Evolutionary conservation across 768 basidiomycete genomes (phyloP).

Genomic region (Russula lepida): DNA sequence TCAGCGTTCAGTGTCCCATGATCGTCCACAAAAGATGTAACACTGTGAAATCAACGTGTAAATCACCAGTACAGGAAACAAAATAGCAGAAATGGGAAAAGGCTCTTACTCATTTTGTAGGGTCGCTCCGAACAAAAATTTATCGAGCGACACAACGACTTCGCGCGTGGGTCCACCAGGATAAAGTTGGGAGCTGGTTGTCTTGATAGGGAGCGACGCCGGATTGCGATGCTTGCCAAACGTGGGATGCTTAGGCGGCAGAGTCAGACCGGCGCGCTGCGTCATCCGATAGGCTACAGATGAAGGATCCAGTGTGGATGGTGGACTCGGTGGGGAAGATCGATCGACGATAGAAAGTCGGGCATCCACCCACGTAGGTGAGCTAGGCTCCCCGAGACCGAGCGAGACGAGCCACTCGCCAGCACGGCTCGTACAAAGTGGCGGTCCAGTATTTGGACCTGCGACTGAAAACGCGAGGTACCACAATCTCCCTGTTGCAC

Average conservation of each 20-base stretch:
- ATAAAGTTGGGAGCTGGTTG: neutral
- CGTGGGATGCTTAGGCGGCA: constrained; percentile 2
- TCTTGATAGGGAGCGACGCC: constrained; percentile 8
- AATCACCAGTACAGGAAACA: neutral
- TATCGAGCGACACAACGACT: constrained; percentile 12
- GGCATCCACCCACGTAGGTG: constrained; percentile 12
- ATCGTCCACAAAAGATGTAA: constrained; percentile 10
- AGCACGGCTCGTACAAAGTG: neutral
- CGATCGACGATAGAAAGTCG: constrained; percentile 8
- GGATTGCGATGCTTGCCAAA: neutral
- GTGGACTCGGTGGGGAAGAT: neutral
- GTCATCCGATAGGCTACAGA: neutral
- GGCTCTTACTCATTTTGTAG: constrained; percentile 15
- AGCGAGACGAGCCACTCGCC: constrained; percentile 18
- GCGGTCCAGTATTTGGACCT: neutral
- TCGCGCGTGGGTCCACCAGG: constrained; percentile 4
- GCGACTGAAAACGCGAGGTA: constrained; percentile 11
- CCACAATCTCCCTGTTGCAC: constrained; percentile 14
- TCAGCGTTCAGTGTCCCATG: constrained; percentile 17
- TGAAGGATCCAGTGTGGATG: neutral
- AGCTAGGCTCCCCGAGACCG: constrained; percentile 10
- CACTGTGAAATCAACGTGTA: neutral
- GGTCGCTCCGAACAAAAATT: neutral
- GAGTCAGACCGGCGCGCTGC: neutral
- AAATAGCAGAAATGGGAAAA: neutral